Evolutionary conservation across 2,329 filamentous ascomycete genomes (phyloP).

Genomic region (Hypoxylon sp.): DNA sequence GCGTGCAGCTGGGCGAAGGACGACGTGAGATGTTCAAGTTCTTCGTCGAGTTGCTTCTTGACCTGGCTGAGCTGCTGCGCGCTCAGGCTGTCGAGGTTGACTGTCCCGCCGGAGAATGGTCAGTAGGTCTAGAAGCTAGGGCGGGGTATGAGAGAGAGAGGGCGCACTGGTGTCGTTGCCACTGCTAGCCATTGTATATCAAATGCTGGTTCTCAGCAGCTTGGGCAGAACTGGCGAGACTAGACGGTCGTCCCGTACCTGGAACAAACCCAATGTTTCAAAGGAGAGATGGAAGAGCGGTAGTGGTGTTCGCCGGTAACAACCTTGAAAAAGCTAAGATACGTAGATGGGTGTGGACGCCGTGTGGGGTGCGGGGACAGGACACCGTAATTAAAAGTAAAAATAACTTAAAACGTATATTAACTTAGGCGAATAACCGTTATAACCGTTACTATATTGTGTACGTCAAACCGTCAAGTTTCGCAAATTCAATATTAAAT

Average conservation of each 20-base stretch:
- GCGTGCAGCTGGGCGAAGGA: constrained; percentile 92
- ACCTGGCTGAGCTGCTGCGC: constrained; percentile 89
- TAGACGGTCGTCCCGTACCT: neutral
- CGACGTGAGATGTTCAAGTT: constrained; percentile 91
- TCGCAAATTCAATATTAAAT: too few relatives aligned
- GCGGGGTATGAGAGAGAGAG: neutral
- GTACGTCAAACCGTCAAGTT: too few relatives aligned
- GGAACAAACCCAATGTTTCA: neutral
- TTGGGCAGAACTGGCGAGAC: neutral
- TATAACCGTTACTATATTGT: neutral
- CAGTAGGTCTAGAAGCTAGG: constrained; percentile 12
- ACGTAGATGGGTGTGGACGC: neutral
- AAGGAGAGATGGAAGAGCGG: neutral
- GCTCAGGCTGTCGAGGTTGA: constrained; percentile 81
- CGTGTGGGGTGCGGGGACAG: neutral
- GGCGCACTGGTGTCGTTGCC: constrained; percentile 36
- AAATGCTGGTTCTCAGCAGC: neutral
- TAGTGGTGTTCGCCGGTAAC: neutral
- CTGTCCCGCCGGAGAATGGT: constrained; percentile 53
- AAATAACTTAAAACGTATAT: neutral
- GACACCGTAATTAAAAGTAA: neutral
- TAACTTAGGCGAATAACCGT: neutral
- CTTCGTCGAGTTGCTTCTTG: constrained; percentile 96
- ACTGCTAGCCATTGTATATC: constrained; percentile 31
- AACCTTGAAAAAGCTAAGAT: neutral